Conservation (phyloP, 139 green algal species). For the Tetradesmus lagerheimii region DNA sequence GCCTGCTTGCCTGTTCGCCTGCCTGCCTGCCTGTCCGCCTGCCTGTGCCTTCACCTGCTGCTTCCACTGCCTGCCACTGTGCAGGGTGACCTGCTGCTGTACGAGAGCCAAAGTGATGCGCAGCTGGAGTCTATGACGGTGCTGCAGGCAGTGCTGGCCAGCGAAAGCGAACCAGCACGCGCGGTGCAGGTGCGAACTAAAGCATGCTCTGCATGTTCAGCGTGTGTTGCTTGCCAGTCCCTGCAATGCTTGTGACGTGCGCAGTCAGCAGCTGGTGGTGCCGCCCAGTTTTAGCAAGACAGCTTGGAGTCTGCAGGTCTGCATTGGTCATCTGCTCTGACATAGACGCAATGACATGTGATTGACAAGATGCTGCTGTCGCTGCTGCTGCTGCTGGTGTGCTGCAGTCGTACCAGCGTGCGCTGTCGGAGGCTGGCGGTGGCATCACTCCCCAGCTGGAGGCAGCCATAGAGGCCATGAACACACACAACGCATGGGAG, state of each 20-base stretch:
- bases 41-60: neutral
- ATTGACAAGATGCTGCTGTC: too few relatives aligned
- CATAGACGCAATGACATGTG: too few relatives aligned
- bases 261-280: too few relatives aligned
- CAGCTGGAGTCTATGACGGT: slow-evolving; percentile 20
- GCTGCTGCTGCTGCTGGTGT: slow-evolving; percentile 3
- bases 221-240: too few relatives aligned
- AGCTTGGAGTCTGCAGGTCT: too few relatives aligned
- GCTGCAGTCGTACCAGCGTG: slow-evolving; percentile 58
- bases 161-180: slow-evolving; percentile 50
- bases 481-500: slow-evolving; percentile 69
- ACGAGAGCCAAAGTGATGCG: neutral
- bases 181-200: slow-evolving; percentile 46
- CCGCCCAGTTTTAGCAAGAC: too few relatives aligned
- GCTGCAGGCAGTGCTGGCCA: slow-evolving; percentile 62
- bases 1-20: neutral
- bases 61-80: neutral
- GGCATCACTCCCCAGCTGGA: slow-evolving; percentile 65
- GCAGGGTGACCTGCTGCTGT: slow-evolving; percentile 26
- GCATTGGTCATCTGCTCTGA: too few relatives aligned
- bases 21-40: neutral
- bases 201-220: neutral
- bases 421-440: slow-evolving; percentile 35
- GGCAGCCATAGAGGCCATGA: slow-evolving; percentile 75
- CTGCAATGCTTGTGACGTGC: too few relatives aligned